A percentile compares a stretch with the other conserved stretches of the same genome.
Conservation (phyloP, 1,284 basidiomycete genomes). For the Xerocomus minutiporus region DNA sequence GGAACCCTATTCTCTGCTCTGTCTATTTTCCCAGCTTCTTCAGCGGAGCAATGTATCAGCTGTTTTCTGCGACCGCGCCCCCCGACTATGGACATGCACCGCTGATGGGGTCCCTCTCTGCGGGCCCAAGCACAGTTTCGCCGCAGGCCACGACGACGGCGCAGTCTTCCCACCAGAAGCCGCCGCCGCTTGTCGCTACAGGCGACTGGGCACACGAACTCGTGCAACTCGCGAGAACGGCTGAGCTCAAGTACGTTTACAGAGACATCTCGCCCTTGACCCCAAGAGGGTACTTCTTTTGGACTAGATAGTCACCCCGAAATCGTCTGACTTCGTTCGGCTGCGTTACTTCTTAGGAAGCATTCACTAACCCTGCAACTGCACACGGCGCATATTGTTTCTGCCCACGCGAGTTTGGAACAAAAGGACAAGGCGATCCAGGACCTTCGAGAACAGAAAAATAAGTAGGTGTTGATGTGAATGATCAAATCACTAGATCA, state of each 20-base stretch:
- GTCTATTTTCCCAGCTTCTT: conserved; percentile 24
- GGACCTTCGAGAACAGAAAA: conserved; percentile 75
- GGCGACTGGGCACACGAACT: conserved; percentile 82
- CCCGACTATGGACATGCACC: conserved; percentile 34
- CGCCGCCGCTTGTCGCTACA: conserved; percentile 57
- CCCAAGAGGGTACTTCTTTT: neutral
- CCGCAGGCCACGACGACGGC: conserved; percentile 32
- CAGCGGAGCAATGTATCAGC: conserved; percentile 34
- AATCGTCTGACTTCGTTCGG: conserved; percentile 12
- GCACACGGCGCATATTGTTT: conserved; percentile 80
- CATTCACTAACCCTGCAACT: conserved; percentile 75
- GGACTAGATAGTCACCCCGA: neutral
- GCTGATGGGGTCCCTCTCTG: conserved; percentile 31
- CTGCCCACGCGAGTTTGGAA: conserved; percentile 70
- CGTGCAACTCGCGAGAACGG: conserved; percentile 75
- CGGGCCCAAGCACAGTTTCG: conserved; percentile 33
- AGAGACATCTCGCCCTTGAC: neutral
- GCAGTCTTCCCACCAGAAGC: conserved; percentile 19
- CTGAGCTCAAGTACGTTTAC: conserved; percentile 65
- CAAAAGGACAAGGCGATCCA: conserved; percentile 71
- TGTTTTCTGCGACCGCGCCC: conserved; percentile 34
- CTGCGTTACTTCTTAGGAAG: conserved; percentile 46
- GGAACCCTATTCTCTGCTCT: conserved; percentile 23
- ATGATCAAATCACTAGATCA: neutral
- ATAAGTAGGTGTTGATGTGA: conserved; percentile 49